These are phyloP conservation scores for Croton laevigatus DNA, from an alignment of 441 rosid genomes.

Conservation along the genomic window DNA sequence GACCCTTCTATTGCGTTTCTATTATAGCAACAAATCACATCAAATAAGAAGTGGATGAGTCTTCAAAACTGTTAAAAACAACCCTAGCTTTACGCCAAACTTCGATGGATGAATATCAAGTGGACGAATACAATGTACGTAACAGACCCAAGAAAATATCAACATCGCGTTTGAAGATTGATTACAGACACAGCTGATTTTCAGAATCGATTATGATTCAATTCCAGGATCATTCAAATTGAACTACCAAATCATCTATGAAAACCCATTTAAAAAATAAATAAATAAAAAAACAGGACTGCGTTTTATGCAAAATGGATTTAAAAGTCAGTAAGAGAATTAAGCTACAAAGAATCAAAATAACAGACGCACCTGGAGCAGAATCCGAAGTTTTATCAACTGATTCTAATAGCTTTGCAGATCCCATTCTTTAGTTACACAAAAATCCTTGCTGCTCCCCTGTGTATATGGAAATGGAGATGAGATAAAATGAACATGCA, in stretches of 20 bases:
- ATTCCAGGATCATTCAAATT: background rate
- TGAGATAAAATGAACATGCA: too few species aligned
- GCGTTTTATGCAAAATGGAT: background rate
- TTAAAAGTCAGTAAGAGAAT: too few species aligned
- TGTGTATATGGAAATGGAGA: too few species aligned
- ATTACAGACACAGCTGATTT: background rate
- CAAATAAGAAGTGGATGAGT: background rate
- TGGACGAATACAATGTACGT: background rate
- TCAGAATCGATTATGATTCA: background rate
- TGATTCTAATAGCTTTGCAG: constrained; percentile 12
- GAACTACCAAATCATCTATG: background rate
- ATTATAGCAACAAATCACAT: background rate
- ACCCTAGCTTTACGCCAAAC: background rate
- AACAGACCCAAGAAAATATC: background rate
- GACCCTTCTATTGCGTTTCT: background rate
- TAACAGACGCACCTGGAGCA: background rate
- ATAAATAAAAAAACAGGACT: too few species aligned
- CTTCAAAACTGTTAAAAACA: background rate
- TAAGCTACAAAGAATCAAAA: background rate
- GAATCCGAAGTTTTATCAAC: constrained; percentile 2
- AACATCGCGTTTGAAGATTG: background rate
- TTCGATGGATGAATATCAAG: background rate
- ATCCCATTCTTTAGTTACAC: constrained; percentile 12
- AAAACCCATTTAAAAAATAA: background rate
- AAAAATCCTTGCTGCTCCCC: background rate